A percentile compares a stretch with the other conserved stretches of the same genome.
Evolutionary conservation across 495 filamentous ascomycete species (phyloP).

Genomic region (Mytilinidion resinicola): DNA sequence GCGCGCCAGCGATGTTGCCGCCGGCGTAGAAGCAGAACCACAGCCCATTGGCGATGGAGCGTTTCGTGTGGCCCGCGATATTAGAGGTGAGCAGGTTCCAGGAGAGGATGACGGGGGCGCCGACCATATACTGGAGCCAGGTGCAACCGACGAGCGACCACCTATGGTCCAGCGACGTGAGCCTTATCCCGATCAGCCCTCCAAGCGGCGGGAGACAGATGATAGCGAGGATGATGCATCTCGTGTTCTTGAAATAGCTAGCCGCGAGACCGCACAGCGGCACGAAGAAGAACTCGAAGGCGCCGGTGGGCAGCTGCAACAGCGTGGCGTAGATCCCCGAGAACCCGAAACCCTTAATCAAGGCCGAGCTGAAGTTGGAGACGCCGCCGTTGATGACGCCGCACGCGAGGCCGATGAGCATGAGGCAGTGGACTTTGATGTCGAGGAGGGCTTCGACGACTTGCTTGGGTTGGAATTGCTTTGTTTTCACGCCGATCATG

Average conservation of each 20-base stretch:
- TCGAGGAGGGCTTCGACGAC: not conserved
- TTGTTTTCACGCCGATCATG: constrained; percentile 16
- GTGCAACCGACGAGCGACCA: constrained; percentile 49
- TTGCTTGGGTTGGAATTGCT: constrained; percentile 10
- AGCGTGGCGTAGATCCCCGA: too few relatives aligned
- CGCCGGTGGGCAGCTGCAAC: constrained; percentile 9
- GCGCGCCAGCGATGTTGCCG: too few relatives aligned
- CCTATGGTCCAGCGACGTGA: constrained; percentile 41
- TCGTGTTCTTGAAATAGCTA: constrained; percentile 31
- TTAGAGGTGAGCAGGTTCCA: too few relatives aligned
- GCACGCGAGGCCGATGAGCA: constrained; percentile 6
- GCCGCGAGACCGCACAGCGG: constrained; percentile 23
- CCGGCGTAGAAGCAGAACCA: too few relatives aligned
- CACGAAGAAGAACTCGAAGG: constrained; percentile 24
- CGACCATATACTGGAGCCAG: constrained; percentile 36
- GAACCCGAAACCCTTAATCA: too few relatives aligned
- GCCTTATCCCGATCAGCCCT: constrained; percentile 42
- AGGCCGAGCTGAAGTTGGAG: too few relatives aligned
- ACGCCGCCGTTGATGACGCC: not conserved
- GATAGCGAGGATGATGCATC: constrained; percentile 28
- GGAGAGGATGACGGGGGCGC: too few relatives aligned
- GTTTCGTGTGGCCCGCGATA: too few relatives aligned
- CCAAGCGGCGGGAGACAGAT: constrained; percentile 42
- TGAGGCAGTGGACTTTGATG: constrained; percentile 5
- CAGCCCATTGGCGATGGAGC: too few relatives aligned